Conservation (phyloP, 345 rosid species). For the Capsella bursapastoris region DNA sequence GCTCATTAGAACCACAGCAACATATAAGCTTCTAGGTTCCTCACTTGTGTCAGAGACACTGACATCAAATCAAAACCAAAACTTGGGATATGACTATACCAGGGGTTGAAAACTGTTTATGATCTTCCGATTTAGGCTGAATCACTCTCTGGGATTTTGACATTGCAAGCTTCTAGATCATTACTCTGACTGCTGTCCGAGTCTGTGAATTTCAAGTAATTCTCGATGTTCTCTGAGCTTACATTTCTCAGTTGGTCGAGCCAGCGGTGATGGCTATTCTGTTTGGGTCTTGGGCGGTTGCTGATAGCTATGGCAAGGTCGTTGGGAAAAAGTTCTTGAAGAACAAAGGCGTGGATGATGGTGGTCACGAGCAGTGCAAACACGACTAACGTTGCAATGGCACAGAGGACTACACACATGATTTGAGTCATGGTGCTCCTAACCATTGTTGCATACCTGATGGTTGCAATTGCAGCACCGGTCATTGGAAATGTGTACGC, state of each 20-base stretch:
- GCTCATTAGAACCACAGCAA: conserved; percentile 46
- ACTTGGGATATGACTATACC: conserved; percentile 30
- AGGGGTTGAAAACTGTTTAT: conserved; percentile 14
- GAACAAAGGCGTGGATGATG: conserved; percentile 57
- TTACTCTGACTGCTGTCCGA: conserved; percentile 41
- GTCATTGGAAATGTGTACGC: conserved; percentile 94
- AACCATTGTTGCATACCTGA: conserved; percentile 63
- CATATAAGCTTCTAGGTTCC: conserved; percentile 31
- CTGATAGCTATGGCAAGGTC: conserved; percentile 81
- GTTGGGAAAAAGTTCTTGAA: conserved; percentile 60
- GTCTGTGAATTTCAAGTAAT: conserved; percentile 61
- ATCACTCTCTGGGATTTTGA: conserved; percentile 36
- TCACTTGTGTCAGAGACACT: conserved; percentile 45
- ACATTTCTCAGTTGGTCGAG: conserved; percentile 55
- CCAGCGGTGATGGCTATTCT: conserved; percentile 56
- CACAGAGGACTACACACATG: conserved; percentile 54
- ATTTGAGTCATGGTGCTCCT: conserved; percentile 51
- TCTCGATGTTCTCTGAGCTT: conserved; percentile 70
- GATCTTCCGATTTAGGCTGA: conserved; percentile 10
- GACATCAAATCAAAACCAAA: conserved; percentile 38
- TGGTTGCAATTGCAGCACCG: conserved; percentile 75
- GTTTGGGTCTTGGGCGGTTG: conserved; percentile 54
- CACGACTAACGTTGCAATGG: conserved; percentile 57
- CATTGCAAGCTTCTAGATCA: conserved; percentile 56
- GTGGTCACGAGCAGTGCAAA: conserved; percentile 64